Base-by-base conservation (phyloP, 805 yeast species). In the Danielia oregonensis region DNA sequence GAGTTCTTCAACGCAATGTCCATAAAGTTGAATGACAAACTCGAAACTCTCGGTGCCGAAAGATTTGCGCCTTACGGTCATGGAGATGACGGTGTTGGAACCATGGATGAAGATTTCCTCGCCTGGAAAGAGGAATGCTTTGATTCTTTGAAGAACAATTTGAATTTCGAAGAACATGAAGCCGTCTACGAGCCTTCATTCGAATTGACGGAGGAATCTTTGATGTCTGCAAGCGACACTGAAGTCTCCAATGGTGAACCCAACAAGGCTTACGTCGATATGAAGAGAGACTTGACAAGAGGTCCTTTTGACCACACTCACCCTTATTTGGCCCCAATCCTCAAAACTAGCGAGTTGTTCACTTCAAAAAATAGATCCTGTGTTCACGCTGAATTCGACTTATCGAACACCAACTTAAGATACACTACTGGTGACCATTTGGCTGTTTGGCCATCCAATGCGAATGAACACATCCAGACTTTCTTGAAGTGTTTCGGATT, bases 371-470 rank as follows among this genome's bases (percentile, higher is more conserved):
- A 59, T 17, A 81, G 97, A 66, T 79, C 80, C 46, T 91, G 97
- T 65, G 77, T 91, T 40, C 97, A 91, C 56, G 77, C 82, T 31
- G 97, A 93, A 61, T 79, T 91, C 49, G 97, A 91, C 54, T 63
- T 88, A 24, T 72, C 87, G 1, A 76, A 66, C 18, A 72, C 91
- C 4, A 82, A 82, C 51, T 68, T 93, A 53, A 79, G 82, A 49
- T 91, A 91, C 62, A 70, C 91, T 30, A 91, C 98, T 4, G 98
- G 98, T 60, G 98, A 91, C 58, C 97, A 91, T 63, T 63, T 93
- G 43, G 97, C 96, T 11, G 68, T 93, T 37, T 86, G 96, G 94
- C 93, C 97, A 23, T 86, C 93, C 16, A 91, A 91, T 61, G 69
- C 95, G 2, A 70, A 81, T 52, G 86, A 80, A 56, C 78, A 84